Conservation (phyloP, 2,329 filamentous ascomycete species). For the Fusarium chaquense region DNA sequence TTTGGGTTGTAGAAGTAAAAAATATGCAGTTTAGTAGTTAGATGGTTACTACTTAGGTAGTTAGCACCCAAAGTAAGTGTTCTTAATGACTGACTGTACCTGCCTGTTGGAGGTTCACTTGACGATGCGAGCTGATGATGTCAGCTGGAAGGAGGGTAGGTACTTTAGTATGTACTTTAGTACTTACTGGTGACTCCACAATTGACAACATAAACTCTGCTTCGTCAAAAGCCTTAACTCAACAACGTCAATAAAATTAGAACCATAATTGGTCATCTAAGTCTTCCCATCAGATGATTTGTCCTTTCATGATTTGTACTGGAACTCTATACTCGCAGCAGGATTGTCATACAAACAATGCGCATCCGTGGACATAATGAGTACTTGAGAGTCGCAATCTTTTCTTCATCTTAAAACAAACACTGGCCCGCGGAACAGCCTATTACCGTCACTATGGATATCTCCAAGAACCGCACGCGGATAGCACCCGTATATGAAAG, state of each 20-base stretch:
- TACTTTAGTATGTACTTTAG: conserved; percentile 9
- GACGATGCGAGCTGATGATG: conserved; percentile 35
- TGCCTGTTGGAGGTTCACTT: conserved; percentile 4
- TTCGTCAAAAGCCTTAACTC: conserved; percentile 21
- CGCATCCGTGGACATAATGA: conserved; percentile 8
- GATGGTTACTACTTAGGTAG: background rate
- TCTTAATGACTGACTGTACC: background rate
- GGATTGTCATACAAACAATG: conserved; percentile 28
- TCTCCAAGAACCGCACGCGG: background rate
- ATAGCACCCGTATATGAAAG: conserved; percentile 25
- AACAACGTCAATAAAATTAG: background rate
- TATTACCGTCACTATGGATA: conserved; percentile 26
- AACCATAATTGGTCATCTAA: background rate
- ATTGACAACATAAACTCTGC: conserved; percentile 35
- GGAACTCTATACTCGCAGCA: background rate
- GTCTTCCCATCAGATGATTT: background rate
- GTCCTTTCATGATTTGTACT: background rate
- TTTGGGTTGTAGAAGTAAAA: conserved; percentile 40
- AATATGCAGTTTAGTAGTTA: background rate
- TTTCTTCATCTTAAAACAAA: conserved; percentile 26
- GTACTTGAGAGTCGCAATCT: conserved; percentile 6
- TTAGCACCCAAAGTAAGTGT: background rate
- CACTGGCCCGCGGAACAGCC: background rate
- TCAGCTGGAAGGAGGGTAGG: conserved; percentile 33
- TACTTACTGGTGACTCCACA: conserved; percentile 32